Evolutionary conservation across 2,329 filamentous ascomycete genomes (phyloP).

Genomic region (Alternaria conjuncta): DNA sequence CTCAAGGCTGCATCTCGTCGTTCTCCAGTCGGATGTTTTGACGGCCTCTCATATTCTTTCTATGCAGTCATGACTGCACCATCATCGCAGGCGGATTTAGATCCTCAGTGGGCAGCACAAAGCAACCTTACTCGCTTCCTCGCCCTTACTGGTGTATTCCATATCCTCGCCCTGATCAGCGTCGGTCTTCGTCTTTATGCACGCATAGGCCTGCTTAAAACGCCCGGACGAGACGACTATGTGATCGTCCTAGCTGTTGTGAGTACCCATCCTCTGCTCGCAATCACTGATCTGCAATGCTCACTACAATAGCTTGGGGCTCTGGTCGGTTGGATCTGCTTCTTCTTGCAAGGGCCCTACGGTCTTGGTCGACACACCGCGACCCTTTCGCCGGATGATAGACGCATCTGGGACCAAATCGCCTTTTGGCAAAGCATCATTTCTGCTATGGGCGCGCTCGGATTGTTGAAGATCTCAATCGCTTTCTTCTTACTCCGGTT

Average conservation of each 20-base stretch:
- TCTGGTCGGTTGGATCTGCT: conserved; percentile 4
- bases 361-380: conserved; percentile 8
- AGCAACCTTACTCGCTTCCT: conserved; percentile 10
- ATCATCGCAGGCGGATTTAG: neutral
- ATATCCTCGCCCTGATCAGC: neutral
- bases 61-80: neutral
- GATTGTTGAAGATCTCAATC: conserved; percentile 2
- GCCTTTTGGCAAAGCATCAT: conserved; percentile 4
- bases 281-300: neutral
- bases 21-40: neutral
- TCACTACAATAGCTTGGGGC: neutral
- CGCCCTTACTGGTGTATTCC: conserved; percentile 1
- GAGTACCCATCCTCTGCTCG: neutral
- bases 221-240: conserved; percentile 4
- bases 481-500: conserved; percentile 2
- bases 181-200: conserved; percentile 6
- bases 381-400: neutral
- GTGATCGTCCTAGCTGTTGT: conserved; percentile 2
- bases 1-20: neutral
- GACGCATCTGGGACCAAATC: neutral
- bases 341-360: conserved; percentile 8
- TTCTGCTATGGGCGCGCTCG: conserved; percentile 4
- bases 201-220: conserved; percentile 1
- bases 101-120: conserved; percentile 10
- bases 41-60: neutral